These are phyloP conservation scores for Gossypium mustelinum DNA, from an alignment of 345 rosid genomes.

Conservation along the genomic window DNA sequence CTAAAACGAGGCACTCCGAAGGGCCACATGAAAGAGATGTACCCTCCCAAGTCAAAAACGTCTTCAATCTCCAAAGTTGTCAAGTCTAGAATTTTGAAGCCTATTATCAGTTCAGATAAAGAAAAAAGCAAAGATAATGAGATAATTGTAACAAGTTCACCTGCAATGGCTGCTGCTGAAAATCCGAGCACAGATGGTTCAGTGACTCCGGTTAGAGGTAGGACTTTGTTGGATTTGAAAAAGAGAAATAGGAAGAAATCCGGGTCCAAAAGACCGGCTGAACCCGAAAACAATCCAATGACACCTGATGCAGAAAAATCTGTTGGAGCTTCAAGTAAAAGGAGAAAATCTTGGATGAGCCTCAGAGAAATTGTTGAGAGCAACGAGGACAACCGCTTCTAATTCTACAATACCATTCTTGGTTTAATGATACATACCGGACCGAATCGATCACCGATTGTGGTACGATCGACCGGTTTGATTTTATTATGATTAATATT, in stretches of 20 bases:
- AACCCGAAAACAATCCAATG: conserved; percentile 22
- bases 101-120: neutral
- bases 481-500: too few relatives aligned
- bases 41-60: conserved; percentile 26
- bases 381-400: conserved; percentile 13
- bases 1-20: conserved; percentile 45
- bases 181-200: conserved; percentile 16
- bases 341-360: conserved; percentile 51
- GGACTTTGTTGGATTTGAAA: conserved; percentile 37
- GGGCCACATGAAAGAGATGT: conserved; percentile 47
- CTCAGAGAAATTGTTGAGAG: conserved; percentile 46
- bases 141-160: conserved; percentile 10
- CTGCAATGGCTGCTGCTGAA: conserved; percentile 24
- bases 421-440: too few relatives aligned
- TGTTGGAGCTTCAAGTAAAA: conserved; percentile 32
- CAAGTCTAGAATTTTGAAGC: conserved; percentile 18
- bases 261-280: conserved; percentile 27
- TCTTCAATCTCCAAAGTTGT: conserved; percentile 4
- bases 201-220: conserved; percentile 24
- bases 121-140: neutral
- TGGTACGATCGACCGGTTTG: too few relatives aligned
- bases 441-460: too few relatives aligned
- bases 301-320: conserved; percentile 15
- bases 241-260: conserved; percentile 45
- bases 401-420: neutral